Evolutionary conservation across 2,329 filamentous ascomycete genomes (phyloP).

Genomic region (Thermochaetoides dissita): DNA sequence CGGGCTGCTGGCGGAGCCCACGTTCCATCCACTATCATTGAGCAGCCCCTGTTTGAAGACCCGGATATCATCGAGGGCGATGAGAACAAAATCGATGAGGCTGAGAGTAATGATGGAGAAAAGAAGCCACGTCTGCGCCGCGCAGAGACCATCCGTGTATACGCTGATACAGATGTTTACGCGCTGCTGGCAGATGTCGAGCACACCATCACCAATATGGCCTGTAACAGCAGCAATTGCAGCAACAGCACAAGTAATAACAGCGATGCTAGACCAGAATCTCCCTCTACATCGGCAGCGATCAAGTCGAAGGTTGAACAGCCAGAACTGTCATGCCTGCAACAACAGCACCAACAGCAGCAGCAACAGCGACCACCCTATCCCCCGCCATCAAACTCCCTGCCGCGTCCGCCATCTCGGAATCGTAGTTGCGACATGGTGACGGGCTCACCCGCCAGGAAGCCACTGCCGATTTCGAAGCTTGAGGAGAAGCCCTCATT

Average conservation of each 20-base stretch:
- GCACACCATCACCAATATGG: conserved; percentile 38
- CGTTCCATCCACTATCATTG: conserved; percentile 41
- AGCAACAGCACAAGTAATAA: conserved; percentile 6
- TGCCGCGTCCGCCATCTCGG: conserved; percentile 14
- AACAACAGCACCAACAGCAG: too few relatives aligned
- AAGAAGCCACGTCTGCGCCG: conserved; percentile 22
- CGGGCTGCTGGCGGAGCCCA: conserved; percentile 25
- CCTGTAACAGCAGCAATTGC: conserved; percentile 5
- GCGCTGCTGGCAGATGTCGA: conserved; percentile 54
- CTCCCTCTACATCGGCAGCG: too few relatives aligned
- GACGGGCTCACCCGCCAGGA: conserved; percentile 22
- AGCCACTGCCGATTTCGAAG: conserved; percentile 17
- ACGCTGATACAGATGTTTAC: conserved; percentile 54
- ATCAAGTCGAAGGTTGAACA: conserved; percentile 21
- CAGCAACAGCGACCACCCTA: too few relatives aligned
- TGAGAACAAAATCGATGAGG: neutral
- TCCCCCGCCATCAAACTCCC: too few relatives aligned
- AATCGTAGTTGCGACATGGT: conserved; percentile 39
- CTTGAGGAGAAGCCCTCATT: conserved; percentile 12
- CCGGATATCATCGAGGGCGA: conserved; percentile 15
- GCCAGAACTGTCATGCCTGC: conserved; percentile 24
- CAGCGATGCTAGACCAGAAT: conserved; percentile 9
- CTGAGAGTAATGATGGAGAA: neutral
- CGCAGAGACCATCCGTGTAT: conserved; percentile 54
- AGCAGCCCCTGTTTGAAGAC: conserved; percentile 34